These are phyloP conservation scores for Dactylellina haptotyla DNA, from an alignment of 2,329 filamentous ascomycete species.

Conservation along the genomic window DNA sequence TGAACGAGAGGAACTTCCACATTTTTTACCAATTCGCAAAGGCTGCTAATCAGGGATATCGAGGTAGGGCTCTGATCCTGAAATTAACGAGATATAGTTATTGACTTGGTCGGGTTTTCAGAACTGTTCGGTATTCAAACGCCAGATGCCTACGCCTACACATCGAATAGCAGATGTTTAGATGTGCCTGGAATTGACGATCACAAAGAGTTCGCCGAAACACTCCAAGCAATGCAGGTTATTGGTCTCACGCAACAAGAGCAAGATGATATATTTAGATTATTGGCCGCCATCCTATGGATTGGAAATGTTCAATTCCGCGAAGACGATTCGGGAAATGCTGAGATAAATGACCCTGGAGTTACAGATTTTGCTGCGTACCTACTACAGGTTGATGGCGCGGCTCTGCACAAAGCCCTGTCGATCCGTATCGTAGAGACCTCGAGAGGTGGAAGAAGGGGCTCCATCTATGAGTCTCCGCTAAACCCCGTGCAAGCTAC, in stretches of 20 bases:
- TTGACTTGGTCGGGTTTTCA: conserved; percentile 81
- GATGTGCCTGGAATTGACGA: conserved; percentile 96
- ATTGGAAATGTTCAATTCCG: conserved; percentile 90
- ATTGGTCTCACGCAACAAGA: conserved; percentile 89
- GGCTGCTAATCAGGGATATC: conserved; percentile 83
- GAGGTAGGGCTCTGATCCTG: conserved; percentile 80
- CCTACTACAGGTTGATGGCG: conserved; percentile 89
- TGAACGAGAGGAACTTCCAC: conserved; percentile 98
- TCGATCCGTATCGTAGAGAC: conserved; percentile 88
- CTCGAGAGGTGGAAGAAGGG: conserved; percentile 72
- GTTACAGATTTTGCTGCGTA: conserved; percentile 85
- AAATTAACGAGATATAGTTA: conserved; percentile 90
- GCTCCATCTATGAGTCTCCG: conserved; percentile 77
- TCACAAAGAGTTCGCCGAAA: conserved; percentile 85
- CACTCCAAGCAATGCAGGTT: conserved; percentile 90
- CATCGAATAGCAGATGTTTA: conserved; percentile 91
- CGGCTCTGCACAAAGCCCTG: conserved; percentile 90
- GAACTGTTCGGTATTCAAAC: conserved; percentile 84
- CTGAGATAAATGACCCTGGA: conserved; percentile 84
- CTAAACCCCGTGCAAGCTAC: conserved; percentile 91
- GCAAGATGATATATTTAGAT: conserved; percentile 96
- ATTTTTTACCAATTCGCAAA: conserved; percentile 98
- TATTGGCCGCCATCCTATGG: conserved; percentile 91
- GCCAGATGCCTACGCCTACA: conserved; percentile 92
- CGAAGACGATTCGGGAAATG: conserved; percentile 90